A percentile compares a stretch with the other conserved stretches of the same genome.
phyloP scores from a whole-genome alignment of 1,284 basidiomycete species.

The Kwoniella shivajii region DNA sequence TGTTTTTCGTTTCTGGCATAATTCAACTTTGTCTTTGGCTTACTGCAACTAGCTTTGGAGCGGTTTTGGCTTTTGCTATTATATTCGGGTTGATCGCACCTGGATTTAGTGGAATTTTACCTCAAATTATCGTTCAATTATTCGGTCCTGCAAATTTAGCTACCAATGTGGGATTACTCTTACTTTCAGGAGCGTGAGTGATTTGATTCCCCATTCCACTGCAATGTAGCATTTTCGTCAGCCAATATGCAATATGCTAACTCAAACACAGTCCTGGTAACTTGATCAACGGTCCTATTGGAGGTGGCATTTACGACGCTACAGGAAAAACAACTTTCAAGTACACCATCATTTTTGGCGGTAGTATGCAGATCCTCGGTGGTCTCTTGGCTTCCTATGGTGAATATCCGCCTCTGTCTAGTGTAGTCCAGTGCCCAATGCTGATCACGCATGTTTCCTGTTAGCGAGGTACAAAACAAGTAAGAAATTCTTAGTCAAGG shows the following conservation, averaged over 20 bases:
- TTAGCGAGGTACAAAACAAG: constrained; percentile 19
- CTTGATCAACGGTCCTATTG: constrained; percentile 25
- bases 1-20: constrained; percentile 25
- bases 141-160: constrained; percentile 40
- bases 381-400: constrained; percentile 24
- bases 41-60: constrained; percentile 29
- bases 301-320: constrained; percentile 26
- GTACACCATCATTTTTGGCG: constrained; percentile 30
- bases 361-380: constrained; percentile 22
- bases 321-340: constrained; percentile 27
- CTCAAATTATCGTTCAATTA: constrained; percentile 39
- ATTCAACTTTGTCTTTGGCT: constrained; percentile 34
- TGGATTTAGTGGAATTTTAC: constrained; percentile 37
- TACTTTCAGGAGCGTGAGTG: constrained; percentile 9
- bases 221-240: too few relatives aligned
- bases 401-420: constrained; percentile 9
- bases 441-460: not conserved
- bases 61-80: constrained; percentile 25
- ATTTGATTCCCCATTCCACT: not conserved
- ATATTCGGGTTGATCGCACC: constrained; percentile 37
- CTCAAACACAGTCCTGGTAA: constrained; percentile 23
- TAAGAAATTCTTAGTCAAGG: constrained; percentile 12
- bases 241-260: too few relatives aligned
- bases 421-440: not conserved
- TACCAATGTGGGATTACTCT: constrained; percentile 34